phyloP scores from a whole-genome alignment of 2,329 filamentous ascomycete genomes.

The Fonsecaea pugnacius region DNA sequence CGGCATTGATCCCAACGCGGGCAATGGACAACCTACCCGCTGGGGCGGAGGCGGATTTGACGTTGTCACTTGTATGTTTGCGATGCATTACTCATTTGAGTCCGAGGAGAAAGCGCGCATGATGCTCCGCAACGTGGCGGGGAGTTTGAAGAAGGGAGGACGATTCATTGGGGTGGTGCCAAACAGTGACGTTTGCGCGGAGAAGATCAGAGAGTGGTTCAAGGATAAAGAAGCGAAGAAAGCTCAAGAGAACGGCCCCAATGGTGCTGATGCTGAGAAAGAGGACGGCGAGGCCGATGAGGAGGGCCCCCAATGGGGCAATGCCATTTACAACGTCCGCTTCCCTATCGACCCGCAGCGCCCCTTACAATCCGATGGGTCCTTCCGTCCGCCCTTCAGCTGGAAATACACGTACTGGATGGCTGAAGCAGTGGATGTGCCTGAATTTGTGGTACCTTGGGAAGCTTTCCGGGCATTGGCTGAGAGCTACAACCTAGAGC shows the following conservation, averaged over 20 bases:
- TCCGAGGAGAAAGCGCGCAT: constrained; percentile 83
- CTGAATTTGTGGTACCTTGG: constrained; percentile 98
- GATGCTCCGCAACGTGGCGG: constrained; percentile 92
- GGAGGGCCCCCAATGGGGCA: constrained; percentile 81
- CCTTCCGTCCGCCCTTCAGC: constrained; percentile 92
- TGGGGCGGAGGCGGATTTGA: constrained; percentile 83
- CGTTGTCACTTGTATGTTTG: constrained; percentile 98
- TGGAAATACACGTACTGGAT: constrained; percentile 99
- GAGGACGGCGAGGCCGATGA: constrained; percentile 58
- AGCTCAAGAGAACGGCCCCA: constrained; percentile 39
- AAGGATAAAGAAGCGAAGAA: constrained; percentile 55
- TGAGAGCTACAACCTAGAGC: constrained; percentile 93
- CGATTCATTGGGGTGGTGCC: constrained; percentile 94
- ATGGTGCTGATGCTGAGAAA: constrained; percentile 5
- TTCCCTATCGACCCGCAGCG: constrained; percentile 66
- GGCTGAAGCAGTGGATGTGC: constrained; percentile 93
- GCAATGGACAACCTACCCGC: constrained; percentile 61
- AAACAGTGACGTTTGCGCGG: constrained; percentile 89
- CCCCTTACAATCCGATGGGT: constrained; percentile 76
- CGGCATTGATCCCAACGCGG: constrained; percentile 77
- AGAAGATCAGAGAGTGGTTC: constrained; percentile 77
- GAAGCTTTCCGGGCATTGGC: constrained; percentile 94
- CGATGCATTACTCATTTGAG: constrained; percentile 98
- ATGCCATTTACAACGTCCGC: constrained; percentile 86
- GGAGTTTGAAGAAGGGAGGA: constrained; percentile 88